Evolutionary conservation across 176 grass and related monocot species (phyloP).

Genomic region (Oryza nivara): DNA sequence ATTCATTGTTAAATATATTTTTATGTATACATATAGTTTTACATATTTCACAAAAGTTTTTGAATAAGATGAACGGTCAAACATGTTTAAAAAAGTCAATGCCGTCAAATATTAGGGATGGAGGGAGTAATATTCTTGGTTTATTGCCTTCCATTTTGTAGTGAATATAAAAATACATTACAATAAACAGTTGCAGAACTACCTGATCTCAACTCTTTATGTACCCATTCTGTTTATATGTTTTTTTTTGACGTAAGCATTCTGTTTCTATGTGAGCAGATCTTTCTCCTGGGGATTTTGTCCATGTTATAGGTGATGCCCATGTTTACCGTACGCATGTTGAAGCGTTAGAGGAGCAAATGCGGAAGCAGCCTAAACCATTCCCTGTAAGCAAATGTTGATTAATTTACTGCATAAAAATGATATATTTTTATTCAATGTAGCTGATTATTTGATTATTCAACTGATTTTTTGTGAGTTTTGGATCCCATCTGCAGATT

Average conservation of each 20-base stretch:
- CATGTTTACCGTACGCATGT: constrained; percentile 91
- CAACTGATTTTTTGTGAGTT: constrained; percentile 1
- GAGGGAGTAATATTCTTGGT: neutral
- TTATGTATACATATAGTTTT: no score
- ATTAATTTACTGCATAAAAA: neutral
- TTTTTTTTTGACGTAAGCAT: neutral
- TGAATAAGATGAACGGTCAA: no score
- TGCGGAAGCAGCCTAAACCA: constrained; percentile 83
- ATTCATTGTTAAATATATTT: no score
- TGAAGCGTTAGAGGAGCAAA: constrained; percentile 79
- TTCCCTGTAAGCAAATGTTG: constrained; percentile 69
- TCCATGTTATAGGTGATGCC: constrained; percentile 86
- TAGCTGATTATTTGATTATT: neutral
- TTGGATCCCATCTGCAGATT: constrained; percentile 56
- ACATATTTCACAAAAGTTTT: no score
- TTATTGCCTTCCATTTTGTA: neutral
- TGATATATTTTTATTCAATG: neutral
- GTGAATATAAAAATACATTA: neutral
- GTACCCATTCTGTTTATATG: neutral
- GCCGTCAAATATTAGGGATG: no score
- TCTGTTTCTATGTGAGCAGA: constrained; percentile 28
- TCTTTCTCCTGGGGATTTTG: constrained; percentile 84
- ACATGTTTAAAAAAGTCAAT: no score
- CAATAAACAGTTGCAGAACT: neutral
- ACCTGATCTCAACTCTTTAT: neutral